Base-by-base conservation (phyloP, 495 filamentous ascomycete genomes). In the Barbatosphaeria neglecta region DNA sequence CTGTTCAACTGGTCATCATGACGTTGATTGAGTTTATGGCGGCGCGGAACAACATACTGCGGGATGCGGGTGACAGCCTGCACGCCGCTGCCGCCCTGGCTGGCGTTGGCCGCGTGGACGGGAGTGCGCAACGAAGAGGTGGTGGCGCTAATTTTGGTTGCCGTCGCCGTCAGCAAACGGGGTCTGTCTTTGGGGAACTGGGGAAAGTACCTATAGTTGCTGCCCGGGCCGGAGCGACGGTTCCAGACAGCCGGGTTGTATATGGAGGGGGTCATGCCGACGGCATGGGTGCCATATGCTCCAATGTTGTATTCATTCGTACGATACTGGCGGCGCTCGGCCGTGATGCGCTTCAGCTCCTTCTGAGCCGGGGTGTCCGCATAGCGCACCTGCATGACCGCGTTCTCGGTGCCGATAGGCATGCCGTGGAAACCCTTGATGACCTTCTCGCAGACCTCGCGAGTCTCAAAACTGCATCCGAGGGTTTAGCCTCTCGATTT, bases 311-410 rank as follows among this genome's bases (percentile, higher is more conserved):
- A 97, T 67, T 98, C 93, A 37, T 90, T 88, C 25, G 90, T 84
- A 46, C 92, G 86, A 67, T 89, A 95, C 54, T 90, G 83, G 46
- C 92, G 86, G 51, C 87, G 86, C 63, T 90, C 85, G 22, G 89
- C 87, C 18, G 89, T 96, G 57, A 92, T 82, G 31, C 88, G 82
- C 73, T 99, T 99, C 44, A 99, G 76, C 56, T 87, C 73, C 72
- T 97, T 99, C 65, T 99, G 92, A 45, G 87, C 84, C 33, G 89
- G 84, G 23, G 93, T 97, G 61, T 99, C 92, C 43, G 92, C 90
- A 61, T 92, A 97, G 44, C 92, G 90, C 54, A 99, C 83, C 65
- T 96, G 86, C 59, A 99, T 77, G 45, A 84, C 76, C 28, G 88
- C 76, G 24, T 76, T 76, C 54, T 90, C 82, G 35, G 83, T 79